Conservation (phyloP, 371 early-diverging fungal genomes). For the Gilbertella persicaria region DNA sequence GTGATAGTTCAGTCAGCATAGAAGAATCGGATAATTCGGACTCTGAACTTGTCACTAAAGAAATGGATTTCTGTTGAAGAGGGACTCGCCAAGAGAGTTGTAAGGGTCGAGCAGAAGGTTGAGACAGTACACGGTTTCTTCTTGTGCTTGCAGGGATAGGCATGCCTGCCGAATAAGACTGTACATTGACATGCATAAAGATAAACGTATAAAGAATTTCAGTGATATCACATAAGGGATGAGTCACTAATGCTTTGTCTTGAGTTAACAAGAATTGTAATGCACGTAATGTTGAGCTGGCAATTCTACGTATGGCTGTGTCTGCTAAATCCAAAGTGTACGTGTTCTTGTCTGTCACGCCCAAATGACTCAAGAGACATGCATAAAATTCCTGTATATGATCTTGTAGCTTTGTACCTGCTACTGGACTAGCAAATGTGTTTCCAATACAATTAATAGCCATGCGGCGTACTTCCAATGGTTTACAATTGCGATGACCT, state of each 20-base stretch:
- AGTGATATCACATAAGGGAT: constrained; percentile 48
- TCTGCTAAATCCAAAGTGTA: constrained; percentile 38
- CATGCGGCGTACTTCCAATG: constrained; percentile 58
- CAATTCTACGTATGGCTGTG: constrained; percentile 47
- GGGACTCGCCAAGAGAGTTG: background rate
- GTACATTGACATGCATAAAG: constrained; percentile 42
- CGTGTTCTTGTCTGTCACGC: constrained; percentile 27
- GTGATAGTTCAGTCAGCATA: constrained; percentile 13
- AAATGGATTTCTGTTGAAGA: background rate
- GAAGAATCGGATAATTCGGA: constrained; percentile 64
- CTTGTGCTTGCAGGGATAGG: constrained; percentile 1
- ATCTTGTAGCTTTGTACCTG: constrained; percentile 41
- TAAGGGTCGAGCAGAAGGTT: background rate
- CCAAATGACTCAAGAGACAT: constrained; percentile 44
- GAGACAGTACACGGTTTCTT: constrained; percentile 8
- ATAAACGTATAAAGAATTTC: constrained; percentile 50
- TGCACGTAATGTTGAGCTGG: constrained; percentile 53
- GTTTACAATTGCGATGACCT: constrained; percentile 32
- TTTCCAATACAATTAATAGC: constrained; percentile 69
- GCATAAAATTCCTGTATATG: constrained; percentile 45
- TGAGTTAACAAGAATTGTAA: constrained; percentile 50
- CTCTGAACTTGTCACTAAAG: constrained; percentile 52
- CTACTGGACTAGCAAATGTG: constrained; percentile 38
- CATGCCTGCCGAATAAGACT: constrained; percentile 22
- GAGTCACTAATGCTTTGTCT: constrained; percentile 43